phyloP scores from a whole-genome alignment of 2,329 filamentous ascomycete genomes.

The Paecilomyces dactylethromorphus region DNA sequence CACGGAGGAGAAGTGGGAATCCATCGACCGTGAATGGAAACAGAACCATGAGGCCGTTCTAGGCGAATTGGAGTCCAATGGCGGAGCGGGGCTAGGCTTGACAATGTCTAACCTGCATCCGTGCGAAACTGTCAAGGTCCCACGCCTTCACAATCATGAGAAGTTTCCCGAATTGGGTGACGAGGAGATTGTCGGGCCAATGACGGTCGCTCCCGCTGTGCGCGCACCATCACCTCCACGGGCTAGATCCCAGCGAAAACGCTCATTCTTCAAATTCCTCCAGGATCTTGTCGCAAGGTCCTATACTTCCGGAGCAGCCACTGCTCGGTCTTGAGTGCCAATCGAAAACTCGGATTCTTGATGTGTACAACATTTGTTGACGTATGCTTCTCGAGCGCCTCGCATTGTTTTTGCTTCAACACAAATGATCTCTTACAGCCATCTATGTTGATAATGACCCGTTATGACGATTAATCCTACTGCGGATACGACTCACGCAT shows the following conservation, averaged over 20 bases:
- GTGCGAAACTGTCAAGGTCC: conserved; percentile 46
- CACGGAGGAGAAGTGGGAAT: conserved; percentile 83
- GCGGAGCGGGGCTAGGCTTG: conserved; percentile 30
- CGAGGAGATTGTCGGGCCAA: conserved; percentile 88
- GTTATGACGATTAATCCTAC: conserved; percentile 5
- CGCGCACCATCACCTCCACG: conserved; percentile 38
- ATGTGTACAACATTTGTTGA: conserved; percentile 15
- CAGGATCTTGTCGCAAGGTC: conserved; percentile 33
- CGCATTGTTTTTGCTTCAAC: conserved; percentile 20
- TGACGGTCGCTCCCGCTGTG: conserved; percentile 50
- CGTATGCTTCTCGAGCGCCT: conserved; percentile 12
- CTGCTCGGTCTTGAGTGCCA: background rate
- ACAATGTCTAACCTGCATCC: conserved; percentile 31
- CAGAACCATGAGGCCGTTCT: conserved; percentile 60
- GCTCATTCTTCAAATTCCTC: conserved; percentile 39
- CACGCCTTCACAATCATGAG: conserved; percentile 48
- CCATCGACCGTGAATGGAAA: conserved; percentile 71
- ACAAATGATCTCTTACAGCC: conserved; percentile 17
- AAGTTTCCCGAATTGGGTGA: conserved; percentile 88
- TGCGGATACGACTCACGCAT: conserved; percentile 29
- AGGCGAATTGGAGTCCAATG: conserved; percentile 36
- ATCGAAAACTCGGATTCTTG: conserved; percentile 3
- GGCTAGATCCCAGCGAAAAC: conserved; percentile 33
- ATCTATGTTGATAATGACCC: conserved; percentile 2
- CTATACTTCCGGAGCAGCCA: conserved; percentile 8